Evolutionary conservation across 306 rosid genomes (phyloP).

Genomic region (Lagenaria siceraria): DNA sequence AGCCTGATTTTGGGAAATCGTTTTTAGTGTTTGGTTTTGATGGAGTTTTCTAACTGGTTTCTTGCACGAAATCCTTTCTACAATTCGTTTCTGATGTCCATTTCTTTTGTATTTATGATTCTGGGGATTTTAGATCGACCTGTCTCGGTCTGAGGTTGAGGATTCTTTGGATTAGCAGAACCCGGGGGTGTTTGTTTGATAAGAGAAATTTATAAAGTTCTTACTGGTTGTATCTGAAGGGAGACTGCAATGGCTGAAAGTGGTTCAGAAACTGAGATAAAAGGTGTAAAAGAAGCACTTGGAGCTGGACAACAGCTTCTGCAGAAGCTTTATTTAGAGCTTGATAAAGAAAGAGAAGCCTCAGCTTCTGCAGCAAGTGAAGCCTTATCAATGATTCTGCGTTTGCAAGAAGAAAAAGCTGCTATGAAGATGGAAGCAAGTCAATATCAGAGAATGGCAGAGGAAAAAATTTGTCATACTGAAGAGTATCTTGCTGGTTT

Average conservation of each 20-base stretch:
- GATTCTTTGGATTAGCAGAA: not conserved
- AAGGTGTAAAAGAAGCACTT: constrained; percentile 55
- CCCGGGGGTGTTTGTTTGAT: not conserved
- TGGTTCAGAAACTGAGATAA: constrained; percentile 32
- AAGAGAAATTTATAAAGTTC: not conserved
- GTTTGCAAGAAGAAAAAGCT: constrained; percentile 91
- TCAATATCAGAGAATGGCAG: constrained; percentile 85
- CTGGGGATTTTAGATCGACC: not conserved
- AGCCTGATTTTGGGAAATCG: not conserved
- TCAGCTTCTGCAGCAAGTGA: constrained; percentile 79
- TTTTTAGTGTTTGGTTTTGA: not conserved
- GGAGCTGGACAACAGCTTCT: constrained; percentile 67
- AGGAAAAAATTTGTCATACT: constrained; percentile 78
- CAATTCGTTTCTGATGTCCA: not conserved
- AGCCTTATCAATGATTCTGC: constrained; percentile 82
- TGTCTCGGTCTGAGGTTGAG: not conserved
- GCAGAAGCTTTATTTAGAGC: constrained; percentile 54
- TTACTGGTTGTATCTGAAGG: not conserved
- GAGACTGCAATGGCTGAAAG: constrained; percentile 27
- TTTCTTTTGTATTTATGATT: not conserved
- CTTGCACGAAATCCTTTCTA: not conserved
- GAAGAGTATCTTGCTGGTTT: constrained; percentile 54
- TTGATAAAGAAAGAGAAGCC: constrained; percentile 91
- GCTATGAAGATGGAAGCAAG: constrained; percentile 85
- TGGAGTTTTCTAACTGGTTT: not conserved